Percentiles rank a stretch among this genome's conserved stretches.
phyloP scores from a whole-genome alignment of 2,329 filamentous ascomycete species.

The Cadophora malorum region DNA sequence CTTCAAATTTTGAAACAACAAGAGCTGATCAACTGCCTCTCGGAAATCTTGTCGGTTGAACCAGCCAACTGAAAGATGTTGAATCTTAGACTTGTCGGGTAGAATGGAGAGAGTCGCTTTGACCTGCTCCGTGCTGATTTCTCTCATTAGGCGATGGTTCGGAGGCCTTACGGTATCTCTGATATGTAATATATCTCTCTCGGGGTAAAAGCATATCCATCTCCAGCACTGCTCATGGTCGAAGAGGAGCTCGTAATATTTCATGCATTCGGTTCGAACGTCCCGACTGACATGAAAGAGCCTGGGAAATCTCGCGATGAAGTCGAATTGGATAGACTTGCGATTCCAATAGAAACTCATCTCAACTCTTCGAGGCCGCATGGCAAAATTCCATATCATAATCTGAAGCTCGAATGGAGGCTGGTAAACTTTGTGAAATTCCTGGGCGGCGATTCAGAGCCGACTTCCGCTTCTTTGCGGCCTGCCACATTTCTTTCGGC shows the following conservation, averaged over 20 bases:
- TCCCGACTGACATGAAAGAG: constrained; percentile 1
- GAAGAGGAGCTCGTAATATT: neutral
- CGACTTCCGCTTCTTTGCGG: neutral
- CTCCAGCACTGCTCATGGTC: neutral
- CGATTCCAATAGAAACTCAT: neutral
- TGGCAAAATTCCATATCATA: neutral
- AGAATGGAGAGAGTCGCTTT: neutral
- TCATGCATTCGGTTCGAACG: neutral
- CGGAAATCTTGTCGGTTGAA: no score
- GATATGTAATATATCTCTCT: constrained; percentile 11
- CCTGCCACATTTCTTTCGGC: no score
- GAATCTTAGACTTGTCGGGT: neutral
- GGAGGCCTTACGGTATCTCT: neutral
- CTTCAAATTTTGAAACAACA: neutral
- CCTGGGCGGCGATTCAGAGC: no score
- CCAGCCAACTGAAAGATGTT: neutral
- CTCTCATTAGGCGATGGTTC: no score
- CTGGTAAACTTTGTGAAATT: neutral
- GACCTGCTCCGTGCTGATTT: neutral
- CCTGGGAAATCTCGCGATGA: neutral
- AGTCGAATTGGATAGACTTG: neutral
- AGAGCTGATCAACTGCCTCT: no score
- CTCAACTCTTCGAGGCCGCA: constrained; percentile 1
- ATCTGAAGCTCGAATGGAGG: neutral
- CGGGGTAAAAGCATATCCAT: neutral